Base-by-base conservation (phyloP, 2,329 filamentous ascomycete species). In the Aspergillus proliferans region DNA sequence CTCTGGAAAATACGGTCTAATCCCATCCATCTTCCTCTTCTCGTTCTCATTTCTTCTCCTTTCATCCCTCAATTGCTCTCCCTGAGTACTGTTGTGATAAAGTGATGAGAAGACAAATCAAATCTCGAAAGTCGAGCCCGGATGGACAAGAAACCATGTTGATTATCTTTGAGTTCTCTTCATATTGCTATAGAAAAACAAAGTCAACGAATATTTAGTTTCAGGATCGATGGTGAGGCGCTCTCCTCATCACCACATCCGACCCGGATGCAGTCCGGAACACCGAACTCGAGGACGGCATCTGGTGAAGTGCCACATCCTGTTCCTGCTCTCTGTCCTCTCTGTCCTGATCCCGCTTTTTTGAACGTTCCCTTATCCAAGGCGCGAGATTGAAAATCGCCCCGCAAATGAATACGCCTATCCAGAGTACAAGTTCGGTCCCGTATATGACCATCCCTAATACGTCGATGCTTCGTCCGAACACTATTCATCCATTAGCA, bases 361-460 rank as follows among this genome's bases (percentile, higher is more conserved):
- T 57, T 9, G 36, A 52, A n/a, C 50, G 49, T 46, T 66, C 61
- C 49, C 64, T 65, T 0, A 80, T 51, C 81, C 81, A 84, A 1
- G 84, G 83, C 10, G 74, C 47, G 2, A 87, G 63, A 55, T 86
- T 85, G 58, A 81, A 86, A 52, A 83, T 83, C 1, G 76, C 81
- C 0, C 84, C 84, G 50, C 79, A 83, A 0, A 78, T 76, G 64
- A 86, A 83, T 2, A 87, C 76, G 0, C 84, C 84, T 39, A 81
- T 73, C 85, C 85, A 88, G 1, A 88, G 70, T 1, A 75, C 69
- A 46, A 87, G 71, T 63, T 87, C 84, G 0, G 79, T 80, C 1
- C 77, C 81, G 60, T 88, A 88, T 14, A 87, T 85, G 1, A 83
- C 75, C 51, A 87, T 75, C 0, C 84, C 85, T 0, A 86, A 65